Base-by-base conservation (phyloP, 768 basidiomycete species). In the Dentipellis sp. region DNA sequence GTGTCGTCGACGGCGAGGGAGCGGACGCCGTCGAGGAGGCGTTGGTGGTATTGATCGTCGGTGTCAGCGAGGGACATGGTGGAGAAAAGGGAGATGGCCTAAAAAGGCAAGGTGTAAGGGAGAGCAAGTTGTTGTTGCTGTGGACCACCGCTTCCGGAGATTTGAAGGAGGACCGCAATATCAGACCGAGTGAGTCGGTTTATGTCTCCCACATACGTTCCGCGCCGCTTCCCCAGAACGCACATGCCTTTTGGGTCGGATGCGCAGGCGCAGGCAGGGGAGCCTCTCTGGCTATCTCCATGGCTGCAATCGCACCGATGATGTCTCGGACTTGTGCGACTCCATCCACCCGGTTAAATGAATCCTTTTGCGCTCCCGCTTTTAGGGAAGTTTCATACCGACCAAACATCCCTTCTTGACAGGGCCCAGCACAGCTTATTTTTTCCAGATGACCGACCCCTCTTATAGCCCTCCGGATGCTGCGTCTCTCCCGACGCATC, bases 221-320 rank as follows among this genome's bases (percentile, higher is more conserved):
- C 29, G 21, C 17, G 21, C 48, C 21, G 16, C 48, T 22, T 10
- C 42, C n/a, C 42, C 42, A 45, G 42, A 2, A n/a, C 42, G n/a
- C 42, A 19, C 16, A 14, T 45, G 42, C 42, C 42, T 45, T 19
- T 45, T 45, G n/a, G 9, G 42, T 29, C 29, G 29, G 29, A 29
- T 6, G 29, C 29, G 29, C 6, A 29, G 29, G 29, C 29, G 6
- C 29, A 29, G 29, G 6, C 29, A 29, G 29, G 6, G 29, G 29
- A 29, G 29, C 29, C 29, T 45, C 10, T 45, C 42, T 45, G 16
- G 8, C 42, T 45, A 45, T 45, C 42, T 23, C 48, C 48, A 35
- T 50, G 48, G 14, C 16, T 14, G 48, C 48, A 22, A 17, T 45
- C 69, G 66, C 14, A 69, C 60, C n/a, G 68, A 16, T 22, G 21